Evolutionary conservation across 257 asterid genomes (phyloP).

Genomic region (Cruciata laevipes): DNA sequence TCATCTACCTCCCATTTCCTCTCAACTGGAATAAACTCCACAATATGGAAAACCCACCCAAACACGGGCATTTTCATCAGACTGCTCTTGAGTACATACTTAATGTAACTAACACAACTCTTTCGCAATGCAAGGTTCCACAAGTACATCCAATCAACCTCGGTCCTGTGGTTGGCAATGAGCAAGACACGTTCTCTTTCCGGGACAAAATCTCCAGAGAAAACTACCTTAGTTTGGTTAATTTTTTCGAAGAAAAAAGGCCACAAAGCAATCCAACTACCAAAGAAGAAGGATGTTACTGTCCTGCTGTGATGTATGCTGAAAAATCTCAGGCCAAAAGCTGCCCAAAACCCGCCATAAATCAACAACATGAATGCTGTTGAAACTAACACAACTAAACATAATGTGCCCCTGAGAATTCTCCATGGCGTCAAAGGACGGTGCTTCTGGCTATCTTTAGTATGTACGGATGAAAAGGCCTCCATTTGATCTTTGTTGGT

Average conservation of each 20-base stretch:
- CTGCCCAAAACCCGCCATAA: constrained; percentile 59
- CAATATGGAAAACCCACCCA: constrained; percentile 81
- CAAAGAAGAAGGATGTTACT: constrained; percentile 53
- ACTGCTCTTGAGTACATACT: constrained; percentile 77
- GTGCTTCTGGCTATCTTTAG: constrained; percentile 43
- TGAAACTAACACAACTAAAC: constrained; percentile 42
- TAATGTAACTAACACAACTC: constrained; percentile 56
- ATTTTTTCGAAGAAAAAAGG: constrained; percentile 77
- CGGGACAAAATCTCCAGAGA: constrained; percentile 76
- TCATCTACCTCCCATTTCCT: constrained; percentile 92
- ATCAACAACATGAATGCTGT: constrained; percentile 76
- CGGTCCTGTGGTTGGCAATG: constrained; percentile 81
- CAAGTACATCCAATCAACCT: constrained; percentile 95
- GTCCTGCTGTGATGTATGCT: constrained; percentile 60
- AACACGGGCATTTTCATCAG: constrained; percentile 80
- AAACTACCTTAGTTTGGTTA: constrained; percentile 67
- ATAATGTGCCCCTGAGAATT: constrained; percentile 52
- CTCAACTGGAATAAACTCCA: constrained; percentile 84
- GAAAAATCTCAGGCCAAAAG: constrained; percentile 46
- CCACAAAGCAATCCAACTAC: constrained; percentile 87
- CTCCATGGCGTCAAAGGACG: constrained; percentile 47
- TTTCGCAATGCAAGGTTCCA: constrained; percentile 90
- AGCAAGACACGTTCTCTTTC: constrained; percentile 55
- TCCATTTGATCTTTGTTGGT: constrained; percentile 31
- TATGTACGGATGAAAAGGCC: constrained; percentile 16